These are phyloP conservation scores for Cryptococcus sp. DNA, from an alignment of 1,284 basidiomycete species.

Conservation along the genomic window DNA sequence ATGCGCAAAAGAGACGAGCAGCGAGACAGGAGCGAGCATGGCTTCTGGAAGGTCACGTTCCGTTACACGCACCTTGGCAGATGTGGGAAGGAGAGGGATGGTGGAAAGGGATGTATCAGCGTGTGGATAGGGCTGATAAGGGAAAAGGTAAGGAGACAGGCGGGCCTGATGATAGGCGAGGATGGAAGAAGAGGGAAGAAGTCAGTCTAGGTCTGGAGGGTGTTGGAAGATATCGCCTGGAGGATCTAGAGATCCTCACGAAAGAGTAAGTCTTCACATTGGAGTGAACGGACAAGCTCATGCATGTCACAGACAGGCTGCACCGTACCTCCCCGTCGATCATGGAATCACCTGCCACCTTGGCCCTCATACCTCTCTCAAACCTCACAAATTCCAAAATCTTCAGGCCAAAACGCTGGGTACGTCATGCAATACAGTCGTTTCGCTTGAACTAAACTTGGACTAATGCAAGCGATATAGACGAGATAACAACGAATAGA, in stretches of 20 bases:
- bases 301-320: slow-evolving; percentile 19
- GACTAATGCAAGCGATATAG: neutral
- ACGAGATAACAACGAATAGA: neutral
- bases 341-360: slow-evolving; percentile 16
- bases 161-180: slow-evolving; percentile 7
- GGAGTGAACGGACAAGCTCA: neutral
- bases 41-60: neutral
- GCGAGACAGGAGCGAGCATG: neutral
- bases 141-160: slow-evolving; percentile 9
- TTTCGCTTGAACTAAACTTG: neutral
- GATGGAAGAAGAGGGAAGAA: slow-evolving; percentile 28
- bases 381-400: neutral
- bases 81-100: slow-evolving; percentile 44
- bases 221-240: slow-evolving; percentile 21
- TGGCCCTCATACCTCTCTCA: slow-evolving; percentile 21
- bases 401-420: neutral
- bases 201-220: slow-evolving; percentile 30
- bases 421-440: neutral
- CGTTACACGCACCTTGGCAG: slow-evolving; percentile 26
- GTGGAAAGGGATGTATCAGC: slow-evolving; percentile 38
- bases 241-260: slow-evolving; percentile 17
- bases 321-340: slow-evolving; percentile 22
- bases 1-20: slow-evolving; percentile 3
- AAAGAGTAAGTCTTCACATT: slow-evolving; percentile 14
- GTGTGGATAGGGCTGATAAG: neutral